Evolutionary conservation across 2,329 filamentous ascomycete species (phyloP), one percentile per base, ranked within the genome.

Genomic region (Trichoderma semiorbis): DNA sequence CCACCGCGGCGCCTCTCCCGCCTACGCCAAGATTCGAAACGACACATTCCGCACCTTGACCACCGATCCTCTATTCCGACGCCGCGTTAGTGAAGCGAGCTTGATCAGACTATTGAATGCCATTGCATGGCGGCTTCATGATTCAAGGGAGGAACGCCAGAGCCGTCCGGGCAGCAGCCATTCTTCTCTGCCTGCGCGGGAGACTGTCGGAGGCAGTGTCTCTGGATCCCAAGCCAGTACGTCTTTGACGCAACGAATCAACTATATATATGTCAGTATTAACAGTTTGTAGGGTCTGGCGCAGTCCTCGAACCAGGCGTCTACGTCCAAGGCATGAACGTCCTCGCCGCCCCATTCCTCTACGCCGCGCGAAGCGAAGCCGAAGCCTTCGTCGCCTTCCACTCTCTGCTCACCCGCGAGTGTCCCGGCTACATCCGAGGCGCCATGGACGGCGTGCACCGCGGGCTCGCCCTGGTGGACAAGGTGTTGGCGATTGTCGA

Each of bases 321-420:
- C 53, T 99, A 99, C 77, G 95, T 99, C 3, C 96, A 99, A 82
- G 96, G 96, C 75, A 98, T 99, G 95, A 99, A 99, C 79, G 96
- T 99, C 53, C 88, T 99, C 18, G 95, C 95, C 11, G 96, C 96
- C 1, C 96, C 96, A 0, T 98, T 99, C 79, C 86, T 99, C 60
- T 99, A 99, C 80, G 94, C 94, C 6, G 95, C 96, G 1, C 91
- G 94, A 72, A 97, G 94, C 80, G 96, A 99, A 83, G 92, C 95
- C 7, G 95, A 99, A 83, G 96, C 96, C 2, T 99, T 97, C 77
- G 91, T 93, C 6, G 92, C 94, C 2, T 98, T 99, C 77, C 91
- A 97, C 79, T 91, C 90, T 57, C 92, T 98, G 74, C 90, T 99
- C 74, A 97, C 94, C 1, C 86, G 88, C 70, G 95, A 98, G 81